Conservation (phyloP, 2,329 filamentous ascomycete species). For the Trichoderma citrinoviride region DNA sequence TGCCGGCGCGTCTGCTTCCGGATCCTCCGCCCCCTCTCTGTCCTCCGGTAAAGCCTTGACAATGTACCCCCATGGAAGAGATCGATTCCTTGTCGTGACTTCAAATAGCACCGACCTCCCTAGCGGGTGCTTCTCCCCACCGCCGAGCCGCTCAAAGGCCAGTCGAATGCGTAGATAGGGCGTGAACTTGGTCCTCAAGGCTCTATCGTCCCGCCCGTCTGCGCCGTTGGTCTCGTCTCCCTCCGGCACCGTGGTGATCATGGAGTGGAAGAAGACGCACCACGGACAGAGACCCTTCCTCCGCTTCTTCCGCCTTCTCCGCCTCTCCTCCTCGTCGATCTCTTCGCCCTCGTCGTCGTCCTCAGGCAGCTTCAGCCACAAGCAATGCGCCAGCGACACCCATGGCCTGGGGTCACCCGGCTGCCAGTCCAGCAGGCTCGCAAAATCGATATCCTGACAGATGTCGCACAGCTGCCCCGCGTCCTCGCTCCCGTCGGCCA, state of each 20-base stretch:
- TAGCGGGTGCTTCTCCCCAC: conserved; percentile 39
- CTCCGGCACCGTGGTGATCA: conserved; percentile 34
- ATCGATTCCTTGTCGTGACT: conserved; percentile 38
- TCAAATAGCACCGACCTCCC: conserved; percentile 38
- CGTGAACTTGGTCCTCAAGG: conserved; percentile 33
- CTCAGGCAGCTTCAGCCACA: conserved; percentile 1
- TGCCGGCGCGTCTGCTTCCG: background rate
- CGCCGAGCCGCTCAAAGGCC: conserved; percentile 39
- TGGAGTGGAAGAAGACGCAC: conserved; percentile 39
- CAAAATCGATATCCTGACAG: conserved; percentile 39
- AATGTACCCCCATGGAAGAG: conserved; percentile 40
- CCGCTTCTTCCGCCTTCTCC: background rate
- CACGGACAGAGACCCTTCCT: conserved; percentile 33
- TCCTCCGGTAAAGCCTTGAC: conserved; percentile 29
- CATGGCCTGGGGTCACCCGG: conserved; percentile 38
- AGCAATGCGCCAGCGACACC: conserved; percentile 36
- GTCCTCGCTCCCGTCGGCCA: conserved; percentile 29
- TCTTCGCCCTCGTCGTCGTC: background rate
- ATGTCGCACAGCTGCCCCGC: conserved; percentile 30
- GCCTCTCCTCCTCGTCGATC: background rate
- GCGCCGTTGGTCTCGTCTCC: conserved; percentile 23
- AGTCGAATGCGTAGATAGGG: conserved; percentile 40
- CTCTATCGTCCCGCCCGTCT: conserved; percentile 9
- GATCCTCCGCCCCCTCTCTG: background rate
- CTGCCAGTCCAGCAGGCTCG: conserved; percentile 37